phyloP scores from a whole-genome alignment of 2,329 filamentous ascomycete genomes.

The Westerdykella aurantiaca region DNA sequence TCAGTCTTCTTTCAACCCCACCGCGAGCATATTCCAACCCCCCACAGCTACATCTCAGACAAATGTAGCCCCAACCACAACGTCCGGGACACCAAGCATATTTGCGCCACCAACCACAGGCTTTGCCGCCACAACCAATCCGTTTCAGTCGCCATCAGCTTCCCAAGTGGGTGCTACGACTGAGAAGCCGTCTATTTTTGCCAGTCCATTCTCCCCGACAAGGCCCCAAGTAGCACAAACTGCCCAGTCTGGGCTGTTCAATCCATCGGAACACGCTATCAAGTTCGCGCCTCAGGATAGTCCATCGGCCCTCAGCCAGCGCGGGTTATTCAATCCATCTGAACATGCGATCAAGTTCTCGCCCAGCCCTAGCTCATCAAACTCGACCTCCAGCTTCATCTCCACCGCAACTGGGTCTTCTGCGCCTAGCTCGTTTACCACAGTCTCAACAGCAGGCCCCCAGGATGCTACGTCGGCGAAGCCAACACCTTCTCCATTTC shows the following conservation, averaged over 20 bases:
- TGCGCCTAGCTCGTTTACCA: not conserved
- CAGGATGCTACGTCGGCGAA: not conserved
- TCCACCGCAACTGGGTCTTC: too few relatives aligned
- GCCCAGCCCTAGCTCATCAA: not conserved
- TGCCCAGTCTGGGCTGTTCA: conserved; percentile 24
- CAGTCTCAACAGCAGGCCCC: too few relatives aligned
- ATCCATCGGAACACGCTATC: conserved; percentile 22
- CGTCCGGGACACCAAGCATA: not conserved
- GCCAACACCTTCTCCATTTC: not conserved
- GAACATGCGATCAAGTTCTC: conserved; percentile 26
- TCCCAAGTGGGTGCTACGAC: not conserved
- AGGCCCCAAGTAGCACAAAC: not conserved
- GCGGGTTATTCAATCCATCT: conserved; percentile 25
- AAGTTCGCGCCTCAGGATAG: conserved; percentile 15
- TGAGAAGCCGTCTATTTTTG: not conserved
- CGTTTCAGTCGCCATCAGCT: conserved; percentile 3
- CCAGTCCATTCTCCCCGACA: not conserved
- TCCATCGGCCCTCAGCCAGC: conserved; percentile 4
- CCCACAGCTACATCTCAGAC: not conserved
- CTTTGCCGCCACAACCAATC: conserved; percentile 6
- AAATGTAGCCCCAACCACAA: too few relatives aligned
- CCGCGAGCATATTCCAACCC: conserved; percentile 17
- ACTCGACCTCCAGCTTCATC: not conserved
- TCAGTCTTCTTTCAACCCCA: conserved; percentile 9
- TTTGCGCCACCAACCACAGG: conserved; percentile 2